These are phyloP conservation scores for Hortiboletus campestris DNA, from an alignment of 768 basidiomycete species.

Conservation along the genomic window DNA sequence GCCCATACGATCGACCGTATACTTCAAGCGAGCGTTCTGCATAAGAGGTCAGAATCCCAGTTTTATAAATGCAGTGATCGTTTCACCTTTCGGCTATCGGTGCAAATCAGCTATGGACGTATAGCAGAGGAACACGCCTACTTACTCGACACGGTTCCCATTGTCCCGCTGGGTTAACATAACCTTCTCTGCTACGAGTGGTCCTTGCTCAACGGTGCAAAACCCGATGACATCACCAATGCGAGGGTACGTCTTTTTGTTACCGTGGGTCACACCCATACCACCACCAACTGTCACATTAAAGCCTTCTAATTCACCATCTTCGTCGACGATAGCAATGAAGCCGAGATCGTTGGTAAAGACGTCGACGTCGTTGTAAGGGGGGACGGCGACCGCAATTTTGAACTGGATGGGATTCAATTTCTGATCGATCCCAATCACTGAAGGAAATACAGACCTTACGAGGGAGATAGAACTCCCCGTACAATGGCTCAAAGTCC, in stretches of 20 bases:
- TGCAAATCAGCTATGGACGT: neutral
- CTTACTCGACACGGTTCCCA: slow-evolving; percentile 92
- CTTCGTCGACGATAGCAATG: slow-evolving; percentile 82
- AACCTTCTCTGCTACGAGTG: slow-evolving; percentile 85
- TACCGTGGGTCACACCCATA: slow-evolving; percentile 99
- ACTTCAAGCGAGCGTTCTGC: slow-evolving; percentile 88
- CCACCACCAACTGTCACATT: slow-evolving; percentile 94
- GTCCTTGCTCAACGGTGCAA: slow-evolving; percentile 84
- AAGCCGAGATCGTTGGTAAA: slow-evolving; percentile 96
- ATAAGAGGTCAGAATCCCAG: slow-evolving; percentile 11
- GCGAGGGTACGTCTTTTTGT: slow-evolving; percentile 98
- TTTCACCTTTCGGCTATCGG: slow-evolving; percentile 53
- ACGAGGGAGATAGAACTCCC: slow-evolving; percentile 93
- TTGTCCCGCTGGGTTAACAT: slow-evolving; percentile 94
- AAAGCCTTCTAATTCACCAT: slow-evolving; percentile 84
- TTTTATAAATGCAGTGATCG: neutral
- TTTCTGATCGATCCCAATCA: neutral
- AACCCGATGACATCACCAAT: slow-evolving; percentile 87
- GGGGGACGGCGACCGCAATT: slow-evolving; percentile 93
- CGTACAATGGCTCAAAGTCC: slow-evolving; percentile 96
- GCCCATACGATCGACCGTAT: slow-evolving; percentile 96
- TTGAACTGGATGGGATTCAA: slow-evolving; percentile 68
- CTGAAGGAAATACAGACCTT: slow-evolving; percentile 54
- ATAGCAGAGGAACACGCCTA: slow-evolving; percentile 7
- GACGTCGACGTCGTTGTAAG: slow-evolving; percentile 93